Evolutionary conservation across 805 yeast species (phyloP), one percentile per base, ranked within the genome.

Genomic region (Myxozyma nipponensis): DNA sequence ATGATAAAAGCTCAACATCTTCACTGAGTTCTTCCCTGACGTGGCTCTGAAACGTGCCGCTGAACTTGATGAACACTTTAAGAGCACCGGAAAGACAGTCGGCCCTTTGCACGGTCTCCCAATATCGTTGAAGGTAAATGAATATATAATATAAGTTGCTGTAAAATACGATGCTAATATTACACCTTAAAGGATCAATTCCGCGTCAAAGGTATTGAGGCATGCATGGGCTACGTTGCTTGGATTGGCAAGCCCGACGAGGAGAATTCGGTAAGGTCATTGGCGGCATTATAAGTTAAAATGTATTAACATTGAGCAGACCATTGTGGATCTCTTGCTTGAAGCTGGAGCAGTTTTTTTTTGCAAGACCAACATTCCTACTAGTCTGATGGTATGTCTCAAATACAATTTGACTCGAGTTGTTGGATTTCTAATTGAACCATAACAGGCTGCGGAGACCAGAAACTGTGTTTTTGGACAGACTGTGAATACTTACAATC

Each of bases 81-180:
- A 63, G 46, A 66, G 74, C 38, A 48, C 47, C 6, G 83, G 82
- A 15, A 72, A 75, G 54, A 65, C 74, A 1, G 61, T 77, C 32
- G 86, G 86, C 25, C 82, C 84, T 1, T 71, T 82, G 42, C 86
- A 82, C 58, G 88, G 88, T 1, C 66, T 82, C 26, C 88, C 87
- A 2, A 68, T 82, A 28, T 79, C 84, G 0, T 69, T 82, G 47
- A 82, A 82, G 50, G 57, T 50, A 21, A 15, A 21, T 15, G 22
- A 10, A n/a, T 32, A n/a, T 18, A 13, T 9, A 4, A 24, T 7
- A 7, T 34, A 34, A 22, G 2, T 7, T 47, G 13, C 7, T 18
- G 6, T 22, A 22, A n/a, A 18, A 3, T 22, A 9, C n/a, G 4
- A 1, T 21, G 28, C 39, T 42, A 22, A 32, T 23, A 21, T 18